Evolutionary conservation across 345 rosid species (phyloP).

Genomic region (Syzygium aqueum): DNA sequence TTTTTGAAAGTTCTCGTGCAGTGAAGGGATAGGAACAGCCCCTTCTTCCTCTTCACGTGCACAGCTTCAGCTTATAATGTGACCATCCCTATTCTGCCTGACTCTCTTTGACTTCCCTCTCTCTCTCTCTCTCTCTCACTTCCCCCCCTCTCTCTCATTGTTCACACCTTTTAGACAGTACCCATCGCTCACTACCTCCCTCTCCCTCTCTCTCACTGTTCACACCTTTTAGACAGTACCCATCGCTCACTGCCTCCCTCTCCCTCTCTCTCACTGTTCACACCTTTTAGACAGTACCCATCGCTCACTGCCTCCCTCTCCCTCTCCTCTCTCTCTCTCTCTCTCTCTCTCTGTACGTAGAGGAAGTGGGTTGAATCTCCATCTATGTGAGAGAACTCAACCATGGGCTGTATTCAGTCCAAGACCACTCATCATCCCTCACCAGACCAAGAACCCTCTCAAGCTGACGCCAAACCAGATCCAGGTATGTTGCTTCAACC

Average conservation of each 20-base stretch:
- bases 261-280: neutral
- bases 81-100: constrained; percentile 1
- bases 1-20: neutral
- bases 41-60: constrained; percentile 17
- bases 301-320: neutral
- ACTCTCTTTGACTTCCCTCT: neutral
- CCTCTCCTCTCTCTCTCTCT: neutral
- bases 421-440: constrained; percentile 63
- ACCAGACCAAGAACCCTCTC: constrained; percentile 58
- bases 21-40: neutral
- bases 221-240: neutral
- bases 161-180: neutral
- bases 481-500: constrained; percentile 28
- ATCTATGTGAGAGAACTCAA: neutral
- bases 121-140: neutral
- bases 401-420: constrained; percentile 94
- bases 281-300: neutral
- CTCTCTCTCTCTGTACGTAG: neutral
- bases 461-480: constrained; percentile 44
- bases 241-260: neutral
- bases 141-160: neutral
- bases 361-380: neutral
- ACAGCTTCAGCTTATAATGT: constrained; percentile 19
- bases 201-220: neutral
- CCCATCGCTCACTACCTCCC: neutral